phyloP scores from a whole-genome alignment of 2,329 filamentous ascomycete species.

The Stachybotrys chlorohalonatus region DNA sequence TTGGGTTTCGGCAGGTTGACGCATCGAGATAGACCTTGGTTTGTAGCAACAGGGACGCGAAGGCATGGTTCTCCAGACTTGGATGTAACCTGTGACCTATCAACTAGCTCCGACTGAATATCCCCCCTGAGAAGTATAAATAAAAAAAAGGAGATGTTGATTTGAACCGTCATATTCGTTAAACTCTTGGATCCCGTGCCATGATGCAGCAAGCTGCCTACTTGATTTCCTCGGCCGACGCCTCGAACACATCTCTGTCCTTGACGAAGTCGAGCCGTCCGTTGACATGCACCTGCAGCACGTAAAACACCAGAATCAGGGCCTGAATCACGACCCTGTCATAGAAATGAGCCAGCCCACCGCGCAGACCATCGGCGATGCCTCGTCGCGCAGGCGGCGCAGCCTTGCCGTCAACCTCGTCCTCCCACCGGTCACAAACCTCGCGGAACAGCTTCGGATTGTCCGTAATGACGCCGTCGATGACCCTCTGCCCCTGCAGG shows the following conservation, averaged over 20 bases:
- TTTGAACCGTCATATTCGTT: neutral
- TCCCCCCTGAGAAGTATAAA: neutral
- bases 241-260: conserved; percentile 9
- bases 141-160: neutral
- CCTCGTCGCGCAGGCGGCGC: conserved; percentile 3
- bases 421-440: conserved; percentile 37
- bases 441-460: conserved; percentile 62
- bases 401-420: conserved; percentile 20
- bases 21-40: neutral
- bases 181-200: neutral
- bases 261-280: conserved; percentile 18
- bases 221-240: conserved; percentile 7
- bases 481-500: conserved; percentile 11
- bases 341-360: conserved; percentile 8
- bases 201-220: conserved; percentile 7
- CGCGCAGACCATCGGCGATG: conserved; percentile 6
- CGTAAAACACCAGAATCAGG: conserved; percentile 12
- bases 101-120: no score
- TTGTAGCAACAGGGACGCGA: neutral
- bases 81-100: no score
- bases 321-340: conserved; percentile 10
- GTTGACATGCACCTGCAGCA: conserved; percentile 13
- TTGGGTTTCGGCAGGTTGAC: neutral
- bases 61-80: no score
- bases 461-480: conserved; percentile 84